These are phyloP conservation scores for Mortierella sp. DNA, from an alignment of 371 early-diverging fungal species.

Conservation along the genomic window DNA sequence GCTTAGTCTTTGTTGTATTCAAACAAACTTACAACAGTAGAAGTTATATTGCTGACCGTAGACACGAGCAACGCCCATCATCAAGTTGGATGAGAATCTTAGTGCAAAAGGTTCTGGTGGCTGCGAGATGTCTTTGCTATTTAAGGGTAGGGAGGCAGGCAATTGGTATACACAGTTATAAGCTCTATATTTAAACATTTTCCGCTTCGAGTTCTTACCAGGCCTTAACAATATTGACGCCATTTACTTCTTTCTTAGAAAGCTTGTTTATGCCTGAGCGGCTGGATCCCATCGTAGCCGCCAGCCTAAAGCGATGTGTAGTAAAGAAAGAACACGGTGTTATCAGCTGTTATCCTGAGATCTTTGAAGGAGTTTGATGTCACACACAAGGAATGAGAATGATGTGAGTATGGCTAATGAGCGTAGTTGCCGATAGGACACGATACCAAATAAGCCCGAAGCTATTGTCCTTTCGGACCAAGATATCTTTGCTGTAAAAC, in stretches of 20 bases:
- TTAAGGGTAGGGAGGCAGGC: too few relatives aligned
- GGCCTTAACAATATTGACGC: constrained; percentile 57
- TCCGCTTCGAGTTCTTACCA: constrained; percentile 38
- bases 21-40: constrained; percentile 38
- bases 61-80: constrained; percentile 65
- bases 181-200: background rate
- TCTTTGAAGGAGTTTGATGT: background rate
- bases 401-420: too few relatives aligned
- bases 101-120: constrained; percentile 69
- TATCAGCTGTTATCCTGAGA: too few relatives aligned
- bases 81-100: constrained; percentile 65
- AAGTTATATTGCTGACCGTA: constrained; percentile 62
- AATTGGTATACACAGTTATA: too few relatives aligned
- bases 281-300: constrained; percentile 59
- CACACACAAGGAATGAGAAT: background rate
- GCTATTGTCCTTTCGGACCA: constrained; percentile 45
- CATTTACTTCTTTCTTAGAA: constrained; percentile 57
- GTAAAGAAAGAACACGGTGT: background rate
- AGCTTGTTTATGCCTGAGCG: constrained; percentile 56
- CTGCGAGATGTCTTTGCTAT: constrained; percentile 57
- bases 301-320: constrained; percentile 47
- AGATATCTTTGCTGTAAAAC: constrained; percentile 57
- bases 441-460: constrained; percentile 50
- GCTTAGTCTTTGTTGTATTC: too few relatives aligned
- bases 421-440: too few relatives aligned